A percentile compares a stretch with the other conserved stretches of the same genome.
phyloP scores from a whole-genome alignment of 441 rosid species.

The Brassica hybrid region DNA sequence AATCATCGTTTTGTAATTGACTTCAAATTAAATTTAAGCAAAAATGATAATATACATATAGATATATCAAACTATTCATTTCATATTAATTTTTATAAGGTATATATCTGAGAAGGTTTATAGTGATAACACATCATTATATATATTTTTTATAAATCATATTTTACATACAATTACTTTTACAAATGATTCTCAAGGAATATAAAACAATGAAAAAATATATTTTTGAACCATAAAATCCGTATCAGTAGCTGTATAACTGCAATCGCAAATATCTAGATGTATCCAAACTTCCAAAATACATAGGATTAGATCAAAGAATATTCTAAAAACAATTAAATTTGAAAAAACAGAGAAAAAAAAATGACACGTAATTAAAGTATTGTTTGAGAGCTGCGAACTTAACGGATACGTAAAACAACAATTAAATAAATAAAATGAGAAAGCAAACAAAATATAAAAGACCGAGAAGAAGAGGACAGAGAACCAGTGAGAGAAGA shows the following conservation, averaged over 20 bases:
- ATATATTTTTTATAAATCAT: background rate
- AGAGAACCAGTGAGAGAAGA: too few species aligned
- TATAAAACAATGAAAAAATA: background rate
- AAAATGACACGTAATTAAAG: constrained; percentile 38
- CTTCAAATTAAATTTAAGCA: background rate
- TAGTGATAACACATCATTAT: background rate
- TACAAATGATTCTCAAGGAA: background rate
- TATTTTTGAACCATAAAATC: background rate
- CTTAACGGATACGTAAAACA: constrained; percentile 39
- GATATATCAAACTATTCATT: background rate
- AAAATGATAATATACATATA: background rate
- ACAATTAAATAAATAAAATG: background rate
- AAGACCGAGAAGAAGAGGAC: constrained; percentile 37
- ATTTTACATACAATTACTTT: background rate
- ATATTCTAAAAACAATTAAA: background rate
- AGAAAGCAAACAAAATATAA: constrained; percentile 35
- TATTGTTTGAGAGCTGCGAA: constrained; percentile 26
- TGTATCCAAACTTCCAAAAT: background rate
- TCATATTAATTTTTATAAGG: background rate
- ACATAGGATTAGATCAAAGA: background rate
- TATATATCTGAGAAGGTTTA: background rate
- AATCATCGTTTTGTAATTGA: background rate
- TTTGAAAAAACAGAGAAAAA: background rate
- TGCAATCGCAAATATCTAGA: background rate
- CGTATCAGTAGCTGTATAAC: background rate